A percentile compares a stretch with the other conserved stretches of the same genome.
Conservation (phyloP, 2,329 filamentous ascomycete genomes). For the Fusarium stilboides region DNA sequence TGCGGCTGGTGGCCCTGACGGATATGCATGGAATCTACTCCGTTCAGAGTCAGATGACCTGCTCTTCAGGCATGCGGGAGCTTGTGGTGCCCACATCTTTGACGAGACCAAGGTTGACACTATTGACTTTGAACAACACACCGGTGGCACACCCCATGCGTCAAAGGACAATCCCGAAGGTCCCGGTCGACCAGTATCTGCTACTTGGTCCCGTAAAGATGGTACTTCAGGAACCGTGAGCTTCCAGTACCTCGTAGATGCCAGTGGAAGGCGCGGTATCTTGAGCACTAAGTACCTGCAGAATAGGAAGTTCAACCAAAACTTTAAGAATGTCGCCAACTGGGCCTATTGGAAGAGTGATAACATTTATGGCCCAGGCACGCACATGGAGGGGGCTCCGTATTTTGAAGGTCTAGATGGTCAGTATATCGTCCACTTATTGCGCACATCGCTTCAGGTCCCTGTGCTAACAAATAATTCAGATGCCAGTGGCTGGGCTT, state of each 20-base stretch:
- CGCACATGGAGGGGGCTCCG: slow-evolving; percentile 54
- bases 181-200: slow-evolving; percentile 55
- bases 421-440: slow-evolving; percentile 17
- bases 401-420: slow-evolving; percentile 62
- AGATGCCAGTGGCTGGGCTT: slow-evolving; percentile 66
- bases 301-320: slow-evolving; percentile 63
- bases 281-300: slow-evolving; percentile 65
- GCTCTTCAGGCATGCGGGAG: slow-evolving; percentile 60
- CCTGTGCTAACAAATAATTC: too few relatives aligned
- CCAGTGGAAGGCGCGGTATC: slow-evolving; percentile 62
- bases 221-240: slow-evolving; percentile 57
- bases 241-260: slow-evolving; percentile 66
- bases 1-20: slow-evolving; percentile 55
- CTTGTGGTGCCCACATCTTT: slow-evolving; percentile 59
- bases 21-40: slow-evolving; percentile 62
- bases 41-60: slow-evolving; percentile 63
- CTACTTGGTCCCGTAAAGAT: slow-evolving; percentile 54
- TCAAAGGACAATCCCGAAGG: not conserved
- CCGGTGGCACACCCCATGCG: not conserved
- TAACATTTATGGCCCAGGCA: slow-evolving; percentile 54
- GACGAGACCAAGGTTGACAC: slow-evolving; percentile 57
- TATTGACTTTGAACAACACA: slow-evolving; percentile 51
- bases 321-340: slow-evolving; percentile 64
- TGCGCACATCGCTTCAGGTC: too few relatives aligned
- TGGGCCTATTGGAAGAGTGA: slow-evolving; percentile 65